Evolutionary conservation across 495 filamentous ascomycete genomes (phyloP).

Genomic region (Podospora didyma): DNA sequence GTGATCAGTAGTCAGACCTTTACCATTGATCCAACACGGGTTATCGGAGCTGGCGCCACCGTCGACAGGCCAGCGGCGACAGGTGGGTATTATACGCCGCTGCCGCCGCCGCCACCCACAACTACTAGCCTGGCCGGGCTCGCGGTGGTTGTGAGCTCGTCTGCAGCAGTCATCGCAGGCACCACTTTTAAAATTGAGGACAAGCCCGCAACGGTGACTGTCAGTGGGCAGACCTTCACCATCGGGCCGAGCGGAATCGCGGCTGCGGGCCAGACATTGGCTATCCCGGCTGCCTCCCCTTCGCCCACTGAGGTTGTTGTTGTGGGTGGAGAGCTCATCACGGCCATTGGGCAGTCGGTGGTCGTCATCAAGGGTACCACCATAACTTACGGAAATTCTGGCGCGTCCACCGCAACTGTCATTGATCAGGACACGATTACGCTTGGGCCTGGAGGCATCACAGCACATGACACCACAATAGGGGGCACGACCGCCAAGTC

Average conservation of each 20-base stretch:
- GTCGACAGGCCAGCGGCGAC: conserved; percentile 29
- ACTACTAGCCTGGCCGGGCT: conserved; percentile 37
- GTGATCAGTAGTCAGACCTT: conserved; percentile 40
- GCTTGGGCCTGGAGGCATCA: conserved; percentile 44
- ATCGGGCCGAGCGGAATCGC: conserved; percentile 43
- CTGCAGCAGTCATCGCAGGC: conserved; percentile 42
- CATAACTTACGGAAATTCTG: conserved; percentile 33
- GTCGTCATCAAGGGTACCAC: conserved; percentile 42
- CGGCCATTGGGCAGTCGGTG: conserved; percentile 39
- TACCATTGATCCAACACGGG: conserved; percentile 35
- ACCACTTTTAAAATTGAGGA: conserved; percentile 39
- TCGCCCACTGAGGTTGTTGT: conserved; percentile 40
- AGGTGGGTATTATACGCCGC: conserved; percentile 22
- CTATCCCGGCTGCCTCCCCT: conserved; percentile 24
- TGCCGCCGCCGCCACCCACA: conserved; percentile 27
- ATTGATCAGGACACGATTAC: conserved; percentile 42
- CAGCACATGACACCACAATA: conserved; percentile 35
- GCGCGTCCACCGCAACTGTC: conserved; percentile 23
- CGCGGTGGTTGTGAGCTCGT: conserved; percentile 36
- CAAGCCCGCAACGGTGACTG: conserved; percentile 13
- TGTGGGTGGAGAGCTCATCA: conserved; percentile 42
- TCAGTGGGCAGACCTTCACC: conserved; percentile 41
- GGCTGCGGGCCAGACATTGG: conserved; percentile 33
- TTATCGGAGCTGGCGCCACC: conserved; percentile 38
- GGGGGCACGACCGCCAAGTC: conserved; percentile 32